A percentile compares a stretch with the other conserved stretches of the same genome.
Conservation (phyloP, 1,284 basidiomycete genomes). For the Ustilago sp. region DNA sequence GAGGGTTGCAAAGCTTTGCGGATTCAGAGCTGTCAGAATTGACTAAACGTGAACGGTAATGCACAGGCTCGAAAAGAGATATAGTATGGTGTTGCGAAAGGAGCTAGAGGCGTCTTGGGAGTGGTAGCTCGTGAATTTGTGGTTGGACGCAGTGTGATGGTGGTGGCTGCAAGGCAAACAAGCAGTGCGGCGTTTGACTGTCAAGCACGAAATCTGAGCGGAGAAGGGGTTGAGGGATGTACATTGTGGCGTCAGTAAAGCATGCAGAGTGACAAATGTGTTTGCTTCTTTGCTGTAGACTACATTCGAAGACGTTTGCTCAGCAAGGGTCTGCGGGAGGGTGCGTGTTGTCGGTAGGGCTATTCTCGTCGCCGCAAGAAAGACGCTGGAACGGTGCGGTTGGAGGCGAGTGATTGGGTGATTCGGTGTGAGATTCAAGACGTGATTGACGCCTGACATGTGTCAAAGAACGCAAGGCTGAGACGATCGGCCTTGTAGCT, state of each 20-base stretch:
- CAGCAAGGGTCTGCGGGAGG: not conserved
- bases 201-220: constrained; percentile 1
- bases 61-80: not conserved
- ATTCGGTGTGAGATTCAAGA: not conserved
- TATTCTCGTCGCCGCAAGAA: not conserved
- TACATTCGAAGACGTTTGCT: not conserved
- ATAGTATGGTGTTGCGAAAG: not conserved
- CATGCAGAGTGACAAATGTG: constrained; percentile 3
- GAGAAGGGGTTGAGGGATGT: not conserved
- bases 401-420: not conserved
- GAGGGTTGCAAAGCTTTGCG: not conserved
- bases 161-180: not conserved
- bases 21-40: not conserved
- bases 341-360: not conserved
- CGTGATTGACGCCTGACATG: constrained; percentile 2
- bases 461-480: constrained; percentile 4
- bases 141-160: not conserved
- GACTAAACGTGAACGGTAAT: not conserved
- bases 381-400: not conserved
- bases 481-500: not conserved
- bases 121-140: not conserved
- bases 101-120: not conserved
- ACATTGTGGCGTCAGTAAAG: not conserved
- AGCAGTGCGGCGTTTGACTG: not conserved
- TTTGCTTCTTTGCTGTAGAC: not conserved